Evolutionary conservation across 345 rosid species (phyloP).

Genomic region (Salix suchowensis): DNA sequence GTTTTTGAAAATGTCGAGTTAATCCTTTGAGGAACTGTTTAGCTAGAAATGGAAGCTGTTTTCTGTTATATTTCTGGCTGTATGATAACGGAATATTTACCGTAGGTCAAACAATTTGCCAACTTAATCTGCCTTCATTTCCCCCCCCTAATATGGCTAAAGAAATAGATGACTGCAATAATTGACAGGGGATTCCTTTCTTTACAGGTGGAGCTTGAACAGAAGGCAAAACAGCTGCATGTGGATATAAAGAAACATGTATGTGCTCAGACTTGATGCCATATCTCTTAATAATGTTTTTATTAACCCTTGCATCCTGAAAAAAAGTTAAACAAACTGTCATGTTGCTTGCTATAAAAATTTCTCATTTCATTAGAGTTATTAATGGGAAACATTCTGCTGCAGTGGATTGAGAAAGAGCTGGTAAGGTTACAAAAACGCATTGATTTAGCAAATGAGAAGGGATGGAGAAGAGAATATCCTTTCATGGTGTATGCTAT

Average conservation of each 20-base stretch:
- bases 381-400: not conserved
- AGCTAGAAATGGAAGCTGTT: not conserved
- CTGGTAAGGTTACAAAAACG: constrained; percentile 13
- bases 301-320: not conserved
- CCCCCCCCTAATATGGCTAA: not conserved
- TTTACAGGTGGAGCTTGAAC: constrained; percentile 22
- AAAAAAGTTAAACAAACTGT: not conserved
- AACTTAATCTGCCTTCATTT: not conserved
- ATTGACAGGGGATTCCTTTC: not conserved
- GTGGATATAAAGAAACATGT: constrained; percentile 28
- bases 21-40: not conserved
- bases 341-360: not conserved
- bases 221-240: constrained; percentile 24
- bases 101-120: not conserved
- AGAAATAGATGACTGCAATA: not conserved
- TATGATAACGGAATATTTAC: not conserved
- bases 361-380: not conserved
- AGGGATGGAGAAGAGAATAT: constrained; percentile 36
- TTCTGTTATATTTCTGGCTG: not conserved
- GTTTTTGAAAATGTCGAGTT: not conserved
- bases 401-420: constrained; percentile 26
- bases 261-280: not conserved
- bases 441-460: constrained; percentile 22
- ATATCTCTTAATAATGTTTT: not conserved
- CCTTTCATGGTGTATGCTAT: constrained; percentile 8